Percentiles rank a stretch among this genome's conserved stretches.
Conservation (phyloP, 1,284 basidiomycete species). For the Abortiporus biennis region DNA sequence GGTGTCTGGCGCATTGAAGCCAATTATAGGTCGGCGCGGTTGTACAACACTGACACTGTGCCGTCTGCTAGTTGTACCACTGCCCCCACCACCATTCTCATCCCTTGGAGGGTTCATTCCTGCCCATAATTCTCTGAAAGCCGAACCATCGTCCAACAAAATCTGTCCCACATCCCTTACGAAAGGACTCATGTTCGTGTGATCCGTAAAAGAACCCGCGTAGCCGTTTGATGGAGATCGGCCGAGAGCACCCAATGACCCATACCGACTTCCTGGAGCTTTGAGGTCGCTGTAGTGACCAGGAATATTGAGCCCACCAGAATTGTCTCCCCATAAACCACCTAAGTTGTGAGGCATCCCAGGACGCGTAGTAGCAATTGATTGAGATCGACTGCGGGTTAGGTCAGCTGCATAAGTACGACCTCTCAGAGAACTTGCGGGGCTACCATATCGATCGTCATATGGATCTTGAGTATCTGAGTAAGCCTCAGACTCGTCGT, state of each 20-base stretch:
- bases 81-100: constrained; percentile 54
- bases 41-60: constrained; percentile 86
- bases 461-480: constrained; percentile 39
- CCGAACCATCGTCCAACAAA: constrained; percentile 60
- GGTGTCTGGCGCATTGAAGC: constrained; percentile 55
- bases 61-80: constrained; percentile 77
- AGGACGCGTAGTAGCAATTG: constrained; percentile 57
- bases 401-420: constrained; percentile 51
- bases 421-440: constrained; percentile 35
- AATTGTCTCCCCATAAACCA: constrained; percentile 47
- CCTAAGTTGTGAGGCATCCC: constrained; percentile 36
- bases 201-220: constrained; percentile 42
- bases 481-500: constrained; percentile 60
- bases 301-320: constrained; percentile 52
- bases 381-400: constrained; percentile 70
- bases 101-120: constrained; percentile 55
- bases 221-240: constrained; percentile 52
- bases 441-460: constrained; percentile 45
- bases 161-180: constrained; percentile 74
- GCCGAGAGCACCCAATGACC: constrained; percentile 49
- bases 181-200: constrained; percentile 77
- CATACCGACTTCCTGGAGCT: constrained; percentile 61
- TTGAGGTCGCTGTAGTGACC: constrained; percentile 52
- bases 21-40: constrained; percentile 59
- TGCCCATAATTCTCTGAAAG: constrained; percentile 65